Base-by-base conservation (phyloP, 768 basidiomycete genomes). In the Porphyrellus cyaneotinctus region DNA sequence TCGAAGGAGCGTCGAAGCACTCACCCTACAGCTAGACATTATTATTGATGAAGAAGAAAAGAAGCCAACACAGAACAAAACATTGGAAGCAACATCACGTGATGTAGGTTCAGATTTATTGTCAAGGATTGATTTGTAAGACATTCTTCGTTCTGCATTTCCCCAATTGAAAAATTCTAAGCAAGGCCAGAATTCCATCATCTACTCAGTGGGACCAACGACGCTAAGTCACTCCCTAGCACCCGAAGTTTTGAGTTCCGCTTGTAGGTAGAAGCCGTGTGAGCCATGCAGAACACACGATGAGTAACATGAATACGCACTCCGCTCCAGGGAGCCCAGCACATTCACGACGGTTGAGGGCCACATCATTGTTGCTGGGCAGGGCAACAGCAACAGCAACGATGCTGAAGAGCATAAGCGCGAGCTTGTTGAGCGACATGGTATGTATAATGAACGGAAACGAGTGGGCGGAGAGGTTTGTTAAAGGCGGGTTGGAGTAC, bases 391-490 rank as follows among this genome's bases (percentile, higher is more conserved):
- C 43, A 18, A 43, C 30, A 18, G 44, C 35, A 23, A 32, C 20
- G 35, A 57, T 22, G 44, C 52, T 20, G 9, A 54, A 39, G 17
- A 57, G 41, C 18, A 18, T 15, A 2, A 57, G 39, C 8, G 38
- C 26, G 17, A 56, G 14, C 31, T 51, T 51, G 38, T 51, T 56
- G 43, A 58, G 37, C 32, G 48, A 20, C 57, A 58, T 58, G 32
- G 14, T 26, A 26, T 39, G 11, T 10, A 12, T 33, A 28, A 28
- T 28, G 26, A 28, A 9, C 9, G n/a, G n/a, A n/a, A n/a, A n/a
- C n/a, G n/a, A n/a, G n/a, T 28, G 26, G 26, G 26, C 26, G 26
- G 26, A 28, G 26, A 28, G 9, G 26, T 28, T 28, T 4, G 26
- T 9, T 28, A 28, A 28, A 28, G 9, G 26, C 9, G 26, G 26